These are phyloP conservation scores for Penicillium chermesinum DNA, from an alignment of 495 filamentous ascomycete species.

Conservation along the genomic window DNA sequence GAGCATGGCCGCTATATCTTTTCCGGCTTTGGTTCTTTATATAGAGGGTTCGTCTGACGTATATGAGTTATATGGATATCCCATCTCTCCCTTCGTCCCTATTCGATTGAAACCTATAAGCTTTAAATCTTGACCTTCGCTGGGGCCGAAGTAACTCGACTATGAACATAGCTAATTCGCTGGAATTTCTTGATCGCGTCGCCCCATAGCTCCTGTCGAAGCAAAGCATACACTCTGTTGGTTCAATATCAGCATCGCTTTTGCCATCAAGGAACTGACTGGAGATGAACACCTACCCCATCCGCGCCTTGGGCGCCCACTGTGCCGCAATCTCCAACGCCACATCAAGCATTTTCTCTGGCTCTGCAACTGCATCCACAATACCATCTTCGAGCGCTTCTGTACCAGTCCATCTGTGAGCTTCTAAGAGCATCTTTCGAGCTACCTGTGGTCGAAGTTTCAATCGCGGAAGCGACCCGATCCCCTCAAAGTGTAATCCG, in stretches of 20 bases:
- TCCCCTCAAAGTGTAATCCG: slow-evolving; percentile 47
- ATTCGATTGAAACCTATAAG: background rate
- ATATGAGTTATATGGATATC: background rate
- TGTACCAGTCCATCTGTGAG: slow-evolving; percentile 45
- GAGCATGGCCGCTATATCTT: background rate
- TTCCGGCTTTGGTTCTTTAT: background rate
- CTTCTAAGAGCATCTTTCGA: slow-evolving; percentile 48
- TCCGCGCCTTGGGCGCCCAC: slow-evolving; percentile 44
- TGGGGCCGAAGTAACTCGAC: slow-evolving; percentile 24
- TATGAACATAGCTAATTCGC: slow-evolving; percentile 48
- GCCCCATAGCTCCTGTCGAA: slow-evolving; percentile 47
- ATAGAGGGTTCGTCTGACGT: background rate
- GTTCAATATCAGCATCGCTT: background rate
- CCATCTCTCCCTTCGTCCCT: background rate
- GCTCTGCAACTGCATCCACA: slow-evolving; percentile 44
- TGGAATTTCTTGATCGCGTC: slow-evolving; percentile 44
- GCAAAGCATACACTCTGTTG: slow-evolving; percentile 36
- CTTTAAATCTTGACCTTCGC: slow-evolving; percentile 32
- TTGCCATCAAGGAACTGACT: too few species aligned
- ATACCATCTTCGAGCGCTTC: slow-evolving; percentile 46
- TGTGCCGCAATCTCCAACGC: slow-evolving; percentile 36
- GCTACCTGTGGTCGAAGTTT: slow-evolving; percentile 45
- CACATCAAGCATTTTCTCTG: slow-evolving; percentile 41
- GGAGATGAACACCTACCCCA: slow-evolving; percentile 30
- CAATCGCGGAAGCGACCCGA: slow-evolving; percentile 42